Evolutionary conservation across 805 yeast species (phyloP), one percentile per base, ranked within the genome.

Genomic region (Zygosaccharomyces bisporus): DNA sequence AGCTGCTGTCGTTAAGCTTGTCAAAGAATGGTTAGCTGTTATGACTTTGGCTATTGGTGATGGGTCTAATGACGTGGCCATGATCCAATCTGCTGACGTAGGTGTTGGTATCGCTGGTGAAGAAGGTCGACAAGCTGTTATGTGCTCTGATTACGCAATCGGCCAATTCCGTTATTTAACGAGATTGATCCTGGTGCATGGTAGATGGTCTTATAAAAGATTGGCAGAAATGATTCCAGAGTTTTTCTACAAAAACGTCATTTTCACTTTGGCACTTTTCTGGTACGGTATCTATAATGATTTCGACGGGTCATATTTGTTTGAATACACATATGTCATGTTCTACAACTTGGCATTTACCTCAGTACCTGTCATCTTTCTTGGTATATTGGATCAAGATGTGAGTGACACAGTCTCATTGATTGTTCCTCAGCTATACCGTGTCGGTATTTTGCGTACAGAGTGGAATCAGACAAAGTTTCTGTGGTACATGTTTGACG

Each of bases 81-180:
- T 86, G 95, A 86, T 86, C 53, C 95, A 86, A 64, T 81, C 89
- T 21, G 93, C 95, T 1, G 82, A 86, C 66, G 83, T 86, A 36
- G 95, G 95, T 57, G 85, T 86, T 44, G 95, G 95, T 68, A 86
- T 86, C 60, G 90, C 90, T 3, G 95, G 95, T 67, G 93, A 86
- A 69, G 95, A 86, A 70, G 95, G 95, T 59, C 71, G 93, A 49
- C 93, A 85, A 65, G 93, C 93, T 14, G 93, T 78, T 4, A 86
- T 86, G 95, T 81, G 89, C 19, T 81, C 91, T 1, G 95, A 86
- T 68, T 86, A 83, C 65, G 95, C 91, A 16, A 68, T 86, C 57
- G 93, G 91, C 18, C 95, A 86, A 61, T 86, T 86, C 64, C 75
- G 93, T 57, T 86, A 74, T 56, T 64, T 86, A 49, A 72, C 83